phyloP scores from a whole-genome alignment of 1,284 basidiomycete genomes.

The Ustilago crameri region DNA sequence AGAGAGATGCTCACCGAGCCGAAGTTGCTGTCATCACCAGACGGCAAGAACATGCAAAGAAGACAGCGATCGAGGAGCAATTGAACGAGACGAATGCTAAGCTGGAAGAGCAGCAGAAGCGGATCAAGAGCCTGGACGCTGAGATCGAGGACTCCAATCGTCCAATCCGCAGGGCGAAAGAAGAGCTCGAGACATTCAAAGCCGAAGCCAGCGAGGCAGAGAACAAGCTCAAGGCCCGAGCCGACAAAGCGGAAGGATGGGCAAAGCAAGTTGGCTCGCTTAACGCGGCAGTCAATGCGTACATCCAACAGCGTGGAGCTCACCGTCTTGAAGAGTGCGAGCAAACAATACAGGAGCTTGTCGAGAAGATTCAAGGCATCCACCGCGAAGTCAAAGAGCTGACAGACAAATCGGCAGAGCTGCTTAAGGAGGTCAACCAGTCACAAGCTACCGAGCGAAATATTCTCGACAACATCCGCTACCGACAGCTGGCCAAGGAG shows the following conservation, averaged over 20 bases:
- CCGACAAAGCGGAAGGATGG: conserved; percentile 36
- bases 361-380: conserved; percentile 39
- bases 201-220: conserved; percentile 73
- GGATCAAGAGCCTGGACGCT: conserved; percentile 71
- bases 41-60: conserved; percentile 47
- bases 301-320: conserved; percentile 45
- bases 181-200: conserved; percentile 74
- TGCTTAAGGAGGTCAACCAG: conserved; percentile 68
- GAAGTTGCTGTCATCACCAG: conserved; percentile 69
- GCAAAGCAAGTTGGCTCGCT: conserved; percentile 54
- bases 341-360: conserved; percentile 60
- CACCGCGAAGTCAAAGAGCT: conserved; percentile 44
- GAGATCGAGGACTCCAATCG: conserved; percentile 75
- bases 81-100: conserved; percentile 72
- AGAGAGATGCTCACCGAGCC: conserved; percentile 46
- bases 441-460: conserved; percentile 72
- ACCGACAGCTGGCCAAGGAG: conserved; percentile 77
- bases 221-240: conserved; percentile 71
- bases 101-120: conserved; percentile 70
- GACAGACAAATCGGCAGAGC: conserved; percentile 46
- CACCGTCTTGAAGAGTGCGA: conserved; percentile 51
- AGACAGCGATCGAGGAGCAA: conserved; percentile 38
- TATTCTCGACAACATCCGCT: conserved; percentile 85
- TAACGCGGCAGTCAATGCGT: conserved; percentile 39
- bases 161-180: conserved; percentile 78